These are phyloP conservation scores for Rhizopus delemar DNA, from an alignment of 371 early-diverging fungal species.

Conservation along the genomic window DNA sequence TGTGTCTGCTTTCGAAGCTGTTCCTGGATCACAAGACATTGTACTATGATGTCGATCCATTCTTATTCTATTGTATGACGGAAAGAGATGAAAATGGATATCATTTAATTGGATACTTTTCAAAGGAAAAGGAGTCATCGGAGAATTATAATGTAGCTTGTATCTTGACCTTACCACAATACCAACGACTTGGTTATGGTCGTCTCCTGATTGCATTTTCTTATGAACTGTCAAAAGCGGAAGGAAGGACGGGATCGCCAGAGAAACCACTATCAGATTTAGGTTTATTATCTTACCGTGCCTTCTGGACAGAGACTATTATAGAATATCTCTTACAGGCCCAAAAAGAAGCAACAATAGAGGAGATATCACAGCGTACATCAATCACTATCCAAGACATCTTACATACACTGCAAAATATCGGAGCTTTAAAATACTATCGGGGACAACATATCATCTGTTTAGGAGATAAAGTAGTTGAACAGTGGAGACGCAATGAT, in stretches of 20 bases:
- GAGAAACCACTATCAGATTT: conserved; percentile 99
- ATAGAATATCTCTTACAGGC: conserved; percentile 58
- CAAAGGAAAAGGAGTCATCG: conserved; percentile 97
- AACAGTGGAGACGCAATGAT: conserved; percentile 72
- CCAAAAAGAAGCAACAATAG: conserved; percentile 65
- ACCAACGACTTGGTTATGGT: conserved; percentile 98
- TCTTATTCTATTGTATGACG: conserved; percentile 97
- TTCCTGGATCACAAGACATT: conserved; percentile 99
- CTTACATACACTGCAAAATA: conserved; percentile 87
- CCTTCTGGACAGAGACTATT: conserved; percentile 94
- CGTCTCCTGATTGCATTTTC: conserved; percentile 95
- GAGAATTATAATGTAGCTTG: conserved; percentile 99
- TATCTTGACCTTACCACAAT: conserved; percentile 97
- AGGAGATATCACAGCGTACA: conserved; percentile 83
- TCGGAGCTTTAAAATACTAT: conserved; percentile 94
- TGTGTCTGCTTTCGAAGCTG: conserved; percentile 91
- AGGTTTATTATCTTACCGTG: conserved; percentile 94
- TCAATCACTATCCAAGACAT: conserved; percentile 94
- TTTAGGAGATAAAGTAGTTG: conserved; percentile 86
- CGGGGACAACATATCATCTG: conserved; percentile 92
- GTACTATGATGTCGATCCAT: conserved; percentile 99
- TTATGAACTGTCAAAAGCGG: conserved; percentile 97
- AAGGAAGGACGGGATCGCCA: conserved; percentile 95
- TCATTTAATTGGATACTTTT: conserved; percentile 98
- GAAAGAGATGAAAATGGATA: conserved; percentile 78